Evolutionary conservation across 2,329 filamentous ascomycete genomes (phyloP).

Genomic region (Microdochium paspali): DNA sequence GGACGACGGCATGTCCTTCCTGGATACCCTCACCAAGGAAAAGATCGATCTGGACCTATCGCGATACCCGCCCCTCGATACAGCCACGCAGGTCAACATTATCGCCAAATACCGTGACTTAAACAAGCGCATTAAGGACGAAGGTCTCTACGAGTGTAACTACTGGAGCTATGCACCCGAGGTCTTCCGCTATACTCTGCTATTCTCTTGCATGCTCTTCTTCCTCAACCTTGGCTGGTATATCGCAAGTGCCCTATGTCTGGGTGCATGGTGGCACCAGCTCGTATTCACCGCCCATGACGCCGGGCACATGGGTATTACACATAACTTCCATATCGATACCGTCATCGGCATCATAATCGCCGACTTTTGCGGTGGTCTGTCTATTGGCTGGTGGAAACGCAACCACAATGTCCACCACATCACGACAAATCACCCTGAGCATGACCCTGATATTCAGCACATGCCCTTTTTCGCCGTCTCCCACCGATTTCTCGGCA

Average conservation of each 20-base stretch:
- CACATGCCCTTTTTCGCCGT: constrained; percentile 85
- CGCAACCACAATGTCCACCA: constrained; percentile 93
- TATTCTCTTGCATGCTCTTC: constrained; percentile 53
- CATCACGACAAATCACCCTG: constrained; percentile 88
- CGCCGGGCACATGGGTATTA: constrained; percentile 95
- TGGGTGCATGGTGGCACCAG: constrained; percentile 89
- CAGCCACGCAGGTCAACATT: constrained; percentile 64
- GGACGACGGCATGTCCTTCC: constrained; percentile 49
- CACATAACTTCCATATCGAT: constrained; percentile 78
- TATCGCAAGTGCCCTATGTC: constrained; percentile 57
- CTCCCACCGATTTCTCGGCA: constrained; percentile 69
- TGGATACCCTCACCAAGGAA: constrained; percentile 65
- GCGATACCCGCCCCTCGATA: constrained; percentile 73
- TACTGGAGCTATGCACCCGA: constrained; percentile 75
- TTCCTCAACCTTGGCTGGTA: constrained; percentile 60
- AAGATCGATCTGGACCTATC: constrained; percentile 67
- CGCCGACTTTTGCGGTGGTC: constrained; percentile 78
- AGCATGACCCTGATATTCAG: constrained; percentile 93
- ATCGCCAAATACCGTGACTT: constrained; percentile 74
- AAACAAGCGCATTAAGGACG: constrained; percentile 59
- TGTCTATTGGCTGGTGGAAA: constrained; percentile 97
- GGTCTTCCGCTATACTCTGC: constrained; percentile 56
- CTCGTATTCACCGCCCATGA: constrained; percentile 91
- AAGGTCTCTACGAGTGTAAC: constrained; percentile 76
- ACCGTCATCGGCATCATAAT: constrained; percentile 82